Evolutionary conservation across 371 early-diverging fungal genomes (phyloP).

Genomic region (Chytridium lagenaria): DNA sequence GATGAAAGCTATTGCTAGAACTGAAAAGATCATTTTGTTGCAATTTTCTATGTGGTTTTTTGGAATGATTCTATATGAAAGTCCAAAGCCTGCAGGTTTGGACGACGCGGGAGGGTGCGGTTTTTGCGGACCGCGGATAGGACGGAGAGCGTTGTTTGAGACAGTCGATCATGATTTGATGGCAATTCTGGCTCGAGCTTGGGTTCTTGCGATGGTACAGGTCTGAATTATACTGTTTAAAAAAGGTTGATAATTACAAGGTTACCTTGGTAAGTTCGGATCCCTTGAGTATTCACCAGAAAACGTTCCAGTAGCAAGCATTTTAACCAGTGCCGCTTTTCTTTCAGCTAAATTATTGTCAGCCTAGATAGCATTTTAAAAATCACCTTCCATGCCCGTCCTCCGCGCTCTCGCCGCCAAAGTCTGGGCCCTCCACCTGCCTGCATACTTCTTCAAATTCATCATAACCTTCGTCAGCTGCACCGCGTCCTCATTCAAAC

Average conservation of each 20-base stretch:
- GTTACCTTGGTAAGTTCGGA: not conserved
- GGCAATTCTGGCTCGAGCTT: not conserved
- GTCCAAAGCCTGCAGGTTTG: conserved; percentile 7
- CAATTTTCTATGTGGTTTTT: not conserved
- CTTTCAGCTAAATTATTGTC: not conserved
- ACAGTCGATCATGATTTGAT: not conserved
- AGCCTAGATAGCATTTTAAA: not conserved
- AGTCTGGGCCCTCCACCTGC: not conserved
- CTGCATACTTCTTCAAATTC: not conserved
- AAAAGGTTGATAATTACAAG: not conserved
- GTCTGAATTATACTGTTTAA: too few species aligned
- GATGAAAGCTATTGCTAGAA: not conserved
- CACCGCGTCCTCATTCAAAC: not conserved
- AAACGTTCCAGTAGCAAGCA: not conserved
- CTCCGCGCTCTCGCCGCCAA: not conserved
- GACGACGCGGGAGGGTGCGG: not conserved
- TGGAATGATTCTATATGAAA: not conserved
- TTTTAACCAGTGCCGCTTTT: not conserved
- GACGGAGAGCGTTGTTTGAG: not conserved
- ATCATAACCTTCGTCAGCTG: not conserved
- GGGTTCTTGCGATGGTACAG: too few species aligned
- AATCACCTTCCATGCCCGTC: conserved; percentile 5
- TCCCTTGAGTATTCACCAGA: not conserved
- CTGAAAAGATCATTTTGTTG: not conserved
- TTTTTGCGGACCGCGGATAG: not conserved